Evolutionary conservation across 2,329 filamentous ascomycete genomes (phyloP).

Genomic region (Fusarium sp.): DNA sequence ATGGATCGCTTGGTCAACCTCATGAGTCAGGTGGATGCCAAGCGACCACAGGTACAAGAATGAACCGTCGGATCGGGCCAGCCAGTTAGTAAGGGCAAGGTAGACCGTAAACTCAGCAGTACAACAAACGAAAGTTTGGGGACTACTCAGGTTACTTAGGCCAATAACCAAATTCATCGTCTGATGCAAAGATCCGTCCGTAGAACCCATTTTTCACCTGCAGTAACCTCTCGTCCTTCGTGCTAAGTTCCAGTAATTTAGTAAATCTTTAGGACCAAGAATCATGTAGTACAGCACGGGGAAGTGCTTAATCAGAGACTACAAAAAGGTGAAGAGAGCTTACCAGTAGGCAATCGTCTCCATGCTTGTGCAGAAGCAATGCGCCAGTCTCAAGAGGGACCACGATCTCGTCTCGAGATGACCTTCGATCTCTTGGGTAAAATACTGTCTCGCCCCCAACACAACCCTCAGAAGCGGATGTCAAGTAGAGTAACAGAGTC

Average conservation of each 20-base stretch:
- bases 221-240: slow-evolving; percentile 80
- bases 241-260: slow-evolving; percentile 59
- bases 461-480: slow-evolving; percentile 77
- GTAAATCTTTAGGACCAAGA: not conserved
- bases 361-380: slow-evolving; percentile 87
- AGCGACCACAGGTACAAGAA: not conserved
- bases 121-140: not conserved
- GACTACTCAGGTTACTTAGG: not conserved
- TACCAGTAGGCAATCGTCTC: slow-evolving; percentile 84
- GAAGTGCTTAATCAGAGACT: too few relatives aligned
- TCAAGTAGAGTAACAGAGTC: slow-evolving; percentile 90
- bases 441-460: slow-evolving; percentile 91
- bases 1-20: slow-evolving; percentile 36
- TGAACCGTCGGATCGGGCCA: not conserved
- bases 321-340: not conserved
- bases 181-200: slow-evolving; percentile 81
- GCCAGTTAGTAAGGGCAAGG: not conserved
- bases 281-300: not conserved
- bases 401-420: slow-evolving; percentile 71
- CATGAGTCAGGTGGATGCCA: not conserved
- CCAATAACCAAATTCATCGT: slow-evolving; percentile 48
- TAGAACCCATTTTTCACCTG: slow-evolving; percentile 91
- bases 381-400: slow-evolving; percentile 84
- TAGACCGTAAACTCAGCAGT: not conserved
- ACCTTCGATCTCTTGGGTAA: slow-evolving; percentile 74